Conservation (phyloP, 352 stramenopile species). For the Phytophthora citrophthora region DNA sequence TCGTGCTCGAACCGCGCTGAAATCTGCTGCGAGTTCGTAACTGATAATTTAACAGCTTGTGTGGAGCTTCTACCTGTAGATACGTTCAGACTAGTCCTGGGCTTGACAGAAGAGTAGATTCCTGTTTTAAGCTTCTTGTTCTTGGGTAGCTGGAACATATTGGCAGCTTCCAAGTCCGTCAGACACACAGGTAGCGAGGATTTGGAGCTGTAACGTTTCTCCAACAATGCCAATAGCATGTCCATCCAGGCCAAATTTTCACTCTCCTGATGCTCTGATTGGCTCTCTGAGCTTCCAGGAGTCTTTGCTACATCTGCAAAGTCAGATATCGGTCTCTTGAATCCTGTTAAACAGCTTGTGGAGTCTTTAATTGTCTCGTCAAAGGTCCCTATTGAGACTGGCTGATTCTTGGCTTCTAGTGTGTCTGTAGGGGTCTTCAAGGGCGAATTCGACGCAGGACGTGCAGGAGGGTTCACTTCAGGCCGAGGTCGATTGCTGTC, state of each 20-base stretch:
- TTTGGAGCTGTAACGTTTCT: constrained; percentile 58
- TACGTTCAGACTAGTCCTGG: constrained; percentile 23
- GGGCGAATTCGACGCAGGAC: neutral
- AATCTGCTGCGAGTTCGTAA: constrained; percentile 21
- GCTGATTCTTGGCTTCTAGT: constrained; percentile 18
- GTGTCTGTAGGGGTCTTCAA: neutral
- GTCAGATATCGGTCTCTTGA: constrained; percentile 9
- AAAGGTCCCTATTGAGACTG: neutral
- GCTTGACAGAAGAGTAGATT: neutral
- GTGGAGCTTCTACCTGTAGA: constrained; percentile 6
- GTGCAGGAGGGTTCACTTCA: neutral
- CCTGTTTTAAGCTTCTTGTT: constrained; percentile 34
- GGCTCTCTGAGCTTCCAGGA: neutral
- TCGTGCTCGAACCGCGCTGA: constrained; percentile 25
- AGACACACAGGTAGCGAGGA: constrained; percentile 46
- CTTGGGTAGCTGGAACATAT: constrained; percentile 37
- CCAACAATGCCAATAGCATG: constrained; percentile 78
- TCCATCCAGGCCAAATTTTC: constrained; percentile 88
- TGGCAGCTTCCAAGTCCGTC: constrained; percentile 48
- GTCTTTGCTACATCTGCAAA: neutral
- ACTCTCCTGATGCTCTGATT: constrained; percentile 30
- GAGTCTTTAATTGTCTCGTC: neutral
- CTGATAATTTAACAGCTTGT: constrained; percentile 6
- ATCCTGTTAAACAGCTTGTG: constrained; percentile 1
- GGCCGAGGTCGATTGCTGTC: constrained; percentile 29